phyloP scores from a whole-genome alignment of 1,139 yeast genomes.

The Candida neerlandica region DNA sequence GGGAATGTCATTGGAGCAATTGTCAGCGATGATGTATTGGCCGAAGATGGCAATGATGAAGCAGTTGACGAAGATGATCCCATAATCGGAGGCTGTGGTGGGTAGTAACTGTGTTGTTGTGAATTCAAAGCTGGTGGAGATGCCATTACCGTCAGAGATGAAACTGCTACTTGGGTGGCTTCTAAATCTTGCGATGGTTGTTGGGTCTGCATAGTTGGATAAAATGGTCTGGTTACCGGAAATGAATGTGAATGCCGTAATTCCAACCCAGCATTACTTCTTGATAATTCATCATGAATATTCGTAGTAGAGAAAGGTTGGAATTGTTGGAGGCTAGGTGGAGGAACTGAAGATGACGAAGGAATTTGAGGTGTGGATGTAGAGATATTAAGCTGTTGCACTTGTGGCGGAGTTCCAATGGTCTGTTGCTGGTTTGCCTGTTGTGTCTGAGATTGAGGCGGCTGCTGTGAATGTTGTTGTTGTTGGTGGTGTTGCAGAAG shows the following conservation, averaged over 20 bases:
- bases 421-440: slow-evolving; percentile 1
- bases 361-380: not conserved
- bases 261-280: slow-evolving; percentile 1
- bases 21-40: slow-evolving; percentile 6
- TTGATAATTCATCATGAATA: not conserved
- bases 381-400: not conserved
- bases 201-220: not conserved
- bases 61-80: not conserved
- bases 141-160: not conserved
- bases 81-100: not conserved
- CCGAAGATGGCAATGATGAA: not conserved
- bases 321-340: not conserved
- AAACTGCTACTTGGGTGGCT: not conserved
- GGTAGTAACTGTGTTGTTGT: not conserved
- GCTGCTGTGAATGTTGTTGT: not conserved
- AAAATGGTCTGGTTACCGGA: not conserved
- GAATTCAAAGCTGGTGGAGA: not conserved
- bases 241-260: slow-evolving; percentile 3
- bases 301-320: not conserved
- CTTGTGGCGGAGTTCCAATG: not conserved
- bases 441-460: not conserved
- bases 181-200: not conserved
- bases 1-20: slow-evolving; percentile 4
- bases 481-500: slow-evolving; percentile 2
- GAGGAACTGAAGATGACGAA: not conserved